Percentiles rank a stretch among this genome's conserved stretches.
Conservation (phyloP, 2,329 filamentous ascomycete species). For the Penicillium palitans region DNA sequence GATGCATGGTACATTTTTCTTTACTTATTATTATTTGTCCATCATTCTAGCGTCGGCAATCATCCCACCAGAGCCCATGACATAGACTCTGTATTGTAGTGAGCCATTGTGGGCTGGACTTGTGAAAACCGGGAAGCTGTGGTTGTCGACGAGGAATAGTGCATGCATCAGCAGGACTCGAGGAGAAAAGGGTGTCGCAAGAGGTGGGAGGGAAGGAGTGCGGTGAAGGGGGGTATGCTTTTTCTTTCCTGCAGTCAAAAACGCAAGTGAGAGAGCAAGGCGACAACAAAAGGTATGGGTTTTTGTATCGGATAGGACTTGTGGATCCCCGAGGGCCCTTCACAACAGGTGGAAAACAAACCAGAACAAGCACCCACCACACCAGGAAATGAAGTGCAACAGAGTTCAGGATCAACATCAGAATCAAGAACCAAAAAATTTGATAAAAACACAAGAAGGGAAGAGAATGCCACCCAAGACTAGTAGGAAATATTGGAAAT, state of each 20-base stretch:
- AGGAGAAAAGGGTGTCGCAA: background rate
- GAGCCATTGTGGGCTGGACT: background rate
- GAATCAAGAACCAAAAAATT: slow-evolving; percentile 5
- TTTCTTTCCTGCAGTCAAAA: slow-evolving; percentile 7
- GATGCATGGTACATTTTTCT: background rate
- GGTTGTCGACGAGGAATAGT: background rate
- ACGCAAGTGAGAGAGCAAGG: slow-evolving; percentile 7
- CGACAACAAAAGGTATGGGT: slow-evolving; percentile 1
- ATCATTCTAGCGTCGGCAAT: background rate
- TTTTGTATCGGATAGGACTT: slow-evolving; percentile 3
- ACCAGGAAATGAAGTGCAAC: slow-evolving; percentile 7
- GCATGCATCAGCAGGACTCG: slow-evolving; percentile 4
- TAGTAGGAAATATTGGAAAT: slow-evolving; percentile 24
- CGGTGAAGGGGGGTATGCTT: background rate
- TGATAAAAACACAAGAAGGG: slow-evolving; percentile 19
- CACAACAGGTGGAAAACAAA: slow-evolving; percentile 10
- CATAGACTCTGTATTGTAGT: background rate
- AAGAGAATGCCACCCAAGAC: slow-evolving; percentile 28
- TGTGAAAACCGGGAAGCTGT: background rate
- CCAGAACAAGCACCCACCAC: slow-evolving; percentile 8
- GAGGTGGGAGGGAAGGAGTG: slow-evolving; percentile 1
- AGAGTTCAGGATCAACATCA: background rate
- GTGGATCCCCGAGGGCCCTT: slow-evolving; percentile 5
- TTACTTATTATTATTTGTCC: background rate
- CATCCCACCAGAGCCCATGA: background rate